Evolutionary conservation across 257 asterid genomes (phyloP).

Genomic region (Solanum bulbocastanum): DNA sequence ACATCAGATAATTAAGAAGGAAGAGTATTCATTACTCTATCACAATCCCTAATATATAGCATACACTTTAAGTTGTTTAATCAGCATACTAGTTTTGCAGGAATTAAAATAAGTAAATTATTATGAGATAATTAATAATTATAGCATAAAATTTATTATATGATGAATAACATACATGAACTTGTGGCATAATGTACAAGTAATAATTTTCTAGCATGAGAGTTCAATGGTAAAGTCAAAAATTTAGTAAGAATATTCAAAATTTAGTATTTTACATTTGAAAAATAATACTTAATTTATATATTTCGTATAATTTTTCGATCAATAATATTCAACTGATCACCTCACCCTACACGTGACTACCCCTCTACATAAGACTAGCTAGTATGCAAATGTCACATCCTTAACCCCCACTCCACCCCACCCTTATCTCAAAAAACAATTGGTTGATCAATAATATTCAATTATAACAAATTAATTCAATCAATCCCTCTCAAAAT

Average conservation of each 20-base stretch:
- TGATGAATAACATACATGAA: not conserved
- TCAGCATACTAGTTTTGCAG: not conserved
- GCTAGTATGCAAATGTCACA: not conserved
- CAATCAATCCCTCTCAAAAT: conserved; percentile 24
- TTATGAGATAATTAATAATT: not conserved
- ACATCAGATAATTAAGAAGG: not conserved
- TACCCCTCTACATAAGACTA: not conserved
- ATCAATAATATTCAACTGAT: not conserved
- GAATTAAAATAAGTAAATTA: not conserved
- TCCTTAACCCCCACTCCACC: not conserved
- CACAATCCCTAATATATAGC: not conserved
- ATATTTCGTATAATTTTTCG: accelerated
- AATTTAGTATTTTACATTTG: not conserved
- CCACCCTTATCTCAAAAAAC: not conserved
- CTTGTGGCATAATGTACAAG: not conserved
- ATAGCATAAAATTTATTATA: not conserved
- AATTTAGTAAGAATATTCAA: not conserved
- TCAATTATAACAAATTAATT: conserved; percentile 19
- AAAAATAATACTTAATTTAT: not conserved
- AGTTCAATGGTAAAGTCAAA: not conserved
- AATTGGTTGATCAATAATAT: not conserved
- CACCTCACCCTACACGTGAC: too few relatives aligned
- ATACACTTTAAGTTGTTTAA: not conserved
- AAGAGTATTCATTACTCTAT: not conserved
- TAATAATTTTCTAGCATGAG: not conserved